Evolutionary conservation across 2,329 filamentous ascomycete species (phyloP), one percentile per base, ranked within the genome.

Genomic region (Zymoseptoria ardabiliae): DNA sequence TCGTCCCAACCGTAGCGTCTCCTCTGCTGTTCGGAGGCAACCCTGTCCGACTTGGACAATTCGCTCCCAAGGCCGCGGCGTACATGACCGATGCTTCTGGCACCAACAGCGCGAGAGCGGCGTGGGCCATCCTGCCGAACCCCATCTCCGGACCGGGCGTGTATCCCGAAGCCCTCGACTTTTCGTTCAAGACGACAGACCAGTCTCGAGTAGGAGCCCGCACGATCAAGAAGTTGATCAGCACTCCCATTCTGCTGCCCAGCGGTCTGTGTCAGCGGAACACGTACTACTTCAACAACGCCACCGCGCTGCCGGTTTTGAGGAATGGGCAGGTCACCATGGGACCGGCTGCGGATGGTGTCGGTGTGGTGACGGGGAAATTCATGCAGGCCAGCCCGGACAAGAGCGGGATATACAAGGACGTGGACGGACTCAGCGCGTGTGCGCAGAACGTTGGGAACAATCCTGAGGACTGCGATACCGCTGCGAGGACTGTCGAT

Each of bases 271-370:
- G 66, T 35, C 65, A 67, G 56, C 51, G 64, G 17, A 67, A 66
- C 48, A 60, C 63, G n/a, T 66, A 64, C 50, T 68, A 67, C 58
- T 67, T 66, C 54, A 66, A 54, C 52, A 67, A 67, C 28, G 65
- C 63, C 0, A 67, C 66, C 1, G 64, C 64, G 22, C 30, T 54
- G 22, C 63, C 65, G 48, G 54, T 57, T 3, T 56, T 64, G 50
- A 53, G 53, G 22, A 56, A 61, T 28, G 66, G 66, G 17, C 61
- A 67, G 48, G 65, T 69, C 20, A 69, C 65, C 1, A 50, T 68
- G 1, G 66, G 66, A 8, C 63, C 65, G 1, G 66, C 58, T 1
- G 63, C 62, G 13, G 64, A 63, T 60, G 65, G 66, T 2, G 11
- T n/a, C 4, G 53, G 41, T 55, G 54, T 58, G 19, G 58, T 54